Percentiles rank a stretch among this genome's conserved stretches.
Conservation (phyloP, 2,329 filamentous ascomycete species). For the Grosmannia serpens region DNA sequence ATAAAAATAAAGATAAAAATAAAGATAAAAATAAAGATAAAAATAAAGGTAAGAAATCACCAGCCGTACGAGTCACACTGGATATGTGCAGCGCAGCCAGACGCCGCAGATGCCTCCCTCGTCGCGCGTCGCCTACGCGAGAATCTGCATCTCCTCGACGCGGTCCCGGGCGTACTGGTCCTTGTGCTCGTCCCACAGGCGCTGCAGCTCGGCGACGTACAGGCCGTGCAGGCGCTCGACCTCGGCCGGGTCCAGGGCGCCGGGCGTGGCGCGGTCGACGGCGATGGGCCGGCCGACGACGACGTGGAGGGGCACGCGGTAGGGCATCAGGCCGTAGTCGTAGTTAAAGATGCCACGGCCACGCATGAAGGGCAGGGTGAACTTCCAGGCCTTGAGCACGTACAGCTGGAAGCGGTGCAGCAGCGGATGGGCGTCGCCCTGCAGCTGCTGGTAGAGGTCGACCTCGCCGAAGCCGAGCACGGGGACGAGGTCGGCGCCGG, state of each 20-base stretch:
- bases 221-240: constrained; percentile 68
- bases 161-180: constrained; percentile 57
- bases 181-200: constrained; percentile 68
- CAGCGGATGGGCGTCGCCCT: constrained; percentile 62
- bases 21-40: no score
- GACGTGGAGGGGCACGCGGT: constrained; percentile 74
- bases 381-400: constrained; percentile 77
- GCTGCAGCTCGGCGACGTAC: constrained; percentile 65
- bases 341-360: constrained; percentile 94
- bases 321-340: constrained; percentile 92
- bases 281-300: constrained; percentile 76
- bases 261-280: constrained; percentile 40
- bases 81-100: no score
- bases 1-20: no score
- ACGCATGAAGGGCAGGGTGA: constrained; percentile 84
- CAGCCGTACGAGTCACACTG: no score
- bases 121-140: constrained; percentile 18
- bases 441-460: constrained; percentile 85
- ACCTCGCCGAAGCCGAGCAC: constrained; percentile 93
- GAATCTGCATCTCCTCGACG: constrained; percentile 54
- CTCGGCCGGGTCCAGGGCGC: constrained; percentile 59
- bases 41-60: no score
- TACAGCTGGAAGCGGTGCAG: constrained; percentile 75
- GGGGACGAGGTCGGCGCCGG: constrained; percentile 87
- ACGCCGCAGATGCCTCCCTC: no score